These are phyloP conservation scores for Penicillium pancosmium DNA, from an alignment of 495 filamentous ascomycete genomes.

Conservation along the genomic window DNA sequence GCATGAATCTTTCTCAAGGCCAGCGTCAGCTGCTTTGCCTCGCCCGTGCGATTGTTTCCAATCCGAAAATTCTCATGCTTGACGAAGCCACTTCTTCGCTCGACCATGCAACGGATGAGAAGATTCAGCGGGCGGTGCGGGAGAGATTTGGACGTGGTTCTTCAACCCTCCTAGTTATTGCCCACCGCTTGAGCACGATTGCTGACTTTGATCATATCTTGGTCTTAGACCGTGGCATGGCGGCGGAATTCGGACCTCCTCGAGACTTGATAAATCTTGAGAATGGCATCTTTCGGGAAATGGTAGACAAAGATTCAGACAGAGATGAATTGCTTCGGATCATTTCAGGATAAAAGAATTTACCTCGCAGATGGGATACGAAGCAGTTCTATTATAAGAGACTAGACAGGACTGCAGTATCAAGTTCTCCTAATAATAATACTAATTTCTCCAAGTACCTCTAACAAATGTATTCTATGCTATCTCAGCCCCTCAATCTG, in stretches of 20 bases:
- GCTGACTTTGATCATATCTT: neutral
- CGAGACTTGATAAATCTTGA: neutral
- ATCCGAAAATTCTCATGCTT: slow-evolving; percentile 75
- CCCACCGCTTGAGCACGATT: neutral
- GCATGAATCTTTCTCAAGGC: slow-evolving; percentile 65
- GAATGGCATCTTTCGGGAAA: neutral
- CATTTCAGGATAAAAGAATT: no score
- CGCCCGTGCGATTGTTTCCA: slow-evolving; percentile 78
- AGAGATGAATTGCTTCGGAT: no score
- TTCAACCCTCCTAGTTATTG: neutral
- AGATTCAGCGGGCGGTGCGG: slow-evolving; percentile 76
- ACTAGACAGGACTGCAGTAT: no score
- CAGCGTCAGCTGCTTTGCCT: slow-evolving; percentile 87
- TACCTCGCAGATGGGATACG: no score
- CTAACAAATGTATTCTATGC: no score
- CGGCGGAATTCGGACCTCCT: neutral
- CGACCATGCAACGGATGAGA: slow-evolving; percentile 81
- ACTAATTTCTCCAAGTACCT: no score
- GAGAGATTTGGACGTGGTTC: neutral
- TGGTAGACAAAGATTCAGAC: no score
- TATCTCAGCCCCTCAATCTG: no score
- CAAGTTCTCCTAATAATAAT: no score
- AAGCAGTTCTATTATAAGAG: no score
- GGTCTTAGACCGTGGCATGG: neutral
- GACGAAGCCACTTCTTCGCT: slow-evolving; percentile 91